phyloP scores from a whole-genome alignment of 306 rosid species.

The Ammopiptanthus mongolicus region DNA sequence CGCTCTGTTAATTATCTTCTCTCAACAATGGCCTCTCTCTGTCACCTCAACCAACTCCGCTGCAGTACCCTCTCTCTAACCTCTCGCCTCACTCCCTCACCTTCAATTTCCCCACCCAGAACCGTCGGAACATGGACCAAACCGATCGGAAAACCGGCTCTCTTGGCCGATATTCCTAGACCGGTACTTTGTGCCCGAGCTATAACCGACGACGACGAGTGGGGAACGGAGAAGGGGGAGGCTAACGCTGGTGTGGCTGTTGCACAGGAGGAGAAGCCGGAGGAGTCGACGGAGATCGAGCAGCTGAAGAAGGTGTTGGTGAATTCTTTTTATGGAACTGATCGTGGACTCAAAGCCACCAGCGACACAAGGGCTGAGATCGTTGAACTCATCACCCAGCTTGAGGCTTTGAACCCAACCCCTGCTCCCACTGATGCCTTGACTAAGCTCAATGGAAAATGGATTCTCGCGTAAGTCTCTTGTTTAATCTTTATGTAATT shows the following conservation, averaged over 20 bases:
- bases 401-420: conserved; percentile 77
- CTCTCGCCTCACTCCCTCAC: conserved; percentile 22
- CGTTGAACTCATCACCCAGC: conserved; percentile 79
- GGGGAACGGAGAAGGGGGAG: conserved; percentile 43
- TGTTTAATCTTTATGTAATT: too few species aligned
- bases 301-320: conserved; percentile 71
- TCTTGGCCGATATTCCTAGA: conserved; percentile 12
- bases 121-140: conserved; percentile 20
- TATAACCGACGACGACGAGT: conserved; percentile 34
- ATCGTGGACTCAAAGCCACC: conserved; percentile 66
- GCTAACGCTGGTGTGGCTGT: conserved; percentile 21
- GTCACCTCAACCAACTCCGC: conserved; percentile 42
- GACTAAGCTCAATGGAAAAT: conserved; percentile 77
- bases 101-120: conserved; percentile 32
- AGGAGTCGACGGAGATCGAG: conserved; percentile 39
- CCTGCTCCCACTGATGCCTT: conserved; percentile 91
- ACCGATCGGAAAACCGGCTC: conserved; percentile 10
- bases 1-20: not conserved
- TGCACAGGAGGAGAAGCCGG: conserved; percentile 35
- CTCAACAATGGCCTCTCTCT: conserved; percentile 51
- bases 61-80: conserved; percentile 35
- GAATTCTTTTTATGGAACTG: conserved; percentile 70
- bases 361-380: conserved; percentile 91
- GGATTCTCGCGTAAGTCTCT: conserved; percentile 81
- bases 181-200: conserved; percentile 33